Base-by-base conservation (phyloP, 1,139 yeast genomes). In the Geotrichum reessii region DNA sequence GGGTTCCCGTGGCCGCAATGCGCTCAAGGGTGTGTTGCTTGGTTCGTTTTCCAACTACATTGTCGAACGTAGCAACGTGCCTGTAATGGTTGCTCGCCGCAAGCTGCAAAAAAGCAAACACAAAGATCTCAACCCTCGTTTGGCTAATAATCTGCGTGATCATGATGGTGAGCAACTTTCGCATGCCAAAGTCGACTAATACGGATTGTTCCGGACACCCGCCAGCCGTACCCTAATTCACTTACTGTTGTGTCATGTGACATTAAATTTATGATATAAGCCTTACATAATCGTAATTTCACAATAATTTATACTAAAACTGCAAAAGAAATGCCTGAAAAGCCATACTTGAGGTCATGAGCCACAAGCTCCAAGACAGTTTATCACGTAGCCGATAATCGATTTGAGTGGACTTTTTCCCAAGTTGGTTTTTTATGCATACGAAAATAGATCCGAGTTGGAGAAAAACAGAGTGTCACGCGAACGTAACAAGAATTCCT, bases 1-100 rank as follows among this genome's bases (percentile, higher is more conserved):
- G 21, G 55, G 55, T 7, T 52, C 49, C 37, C 33, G 55, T 42
- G 55, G 55, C 17, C 46, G 46, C 25, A 48, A 48, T 9, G 37
- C 31, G 19, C 31, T 50, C 44, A 48, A 48, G 25, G 55, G 46
- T 4, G 44, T 37, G 7, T 12, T 37, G 44, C 44, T 37, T 37
- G 55, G 55, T 12, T 42, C 49, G 19, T 52, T 52, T 42, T 44
- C 49, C 19, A 48, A 31, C 21, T 52, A 42, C 46, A 27, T 52
- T 24, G 49, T 52, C 42, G 55, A 52, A 14, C 25, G 46, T 17
- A 33, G 49, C 42, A 48, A 48, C 11, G 55, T 52, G 46, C 50
- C 55, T 7, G 31, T 52, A 12, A 52, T 52, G 55, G 42, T 52
- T n/a, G 55, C 46, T 14, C 25, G 55, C 17, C 25, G 55, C 7